Conservation (phyloP, 805 yeast species). For the Schwanniomyces occidentalis region DNA sequence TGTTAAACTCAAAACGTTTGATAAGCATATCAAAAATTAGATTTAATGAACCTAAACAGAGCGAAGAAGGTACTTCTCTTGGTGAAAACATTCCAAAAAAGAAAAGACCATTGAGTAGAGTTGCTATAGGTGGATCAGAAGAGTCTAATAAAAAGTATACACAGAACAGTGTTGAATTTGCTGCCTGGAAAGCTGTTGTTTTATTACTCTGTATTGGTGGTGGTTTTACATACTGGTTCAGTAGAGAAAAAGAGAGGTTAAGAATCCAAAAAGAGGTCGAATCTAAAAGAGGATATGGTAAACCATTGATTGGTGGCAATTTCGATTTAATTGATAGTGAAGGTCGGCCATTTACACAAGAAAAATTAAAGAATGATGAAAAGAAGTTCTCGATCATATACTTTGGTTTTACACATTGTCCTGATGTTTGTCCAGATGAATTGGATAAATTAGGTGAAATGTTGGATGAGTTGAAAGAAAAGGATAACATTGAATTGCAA, state of each 20-base stretch:
- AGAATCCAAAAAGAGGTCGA: constrained; percentile 78
- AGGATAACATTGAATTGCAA: constrained; percentile 60
- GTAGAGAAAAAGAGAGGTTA: constrained; percentile 72
- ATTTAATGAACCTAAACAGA: constrained; percentile 1
- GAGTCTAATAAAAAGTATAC: constrained; percentile 35
- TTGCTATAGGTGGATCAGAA: constrained; percentile 67
- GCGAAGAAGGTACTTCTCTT: too few relatives aligned
- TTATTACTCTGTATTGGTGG: constrained; percentile 71
- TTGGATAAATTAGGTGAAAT: constrained; percentile 85
- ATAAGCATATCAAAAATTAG: constrained; percentile 3
- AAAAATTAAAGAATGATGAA: constrained; percentile 62
- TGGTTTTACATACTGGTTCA: constrained; percentile 68
- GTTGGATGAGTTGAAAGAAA: constrained; percentile 57
- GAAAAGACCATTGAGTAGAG: constrained; percentile 72
- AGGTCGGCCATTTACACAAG: constrained; percentile 73
- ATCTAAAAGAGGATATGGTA: constrained; percentile 84
- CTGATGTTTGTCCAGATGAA: constrained; percentile 98
- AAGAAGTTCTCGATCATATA: constrained; percentile 78
- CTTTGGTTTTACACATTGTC: constrained; percentile 97
- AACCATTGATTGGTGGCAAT: constrained; percentile 90
- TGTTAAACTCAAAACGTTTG: background rate
- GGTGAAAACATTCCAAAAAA: constrained; percentile 6
- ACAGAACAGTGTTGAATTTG: constrained; percentile 59
- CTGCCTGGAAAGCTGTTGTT: constrained; percentile 82
- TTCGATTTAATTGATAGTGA: constrained; percentile 71